phyloP scores from a whole-genome alignment of 306 rosid species.

The Sesbania bispinosa region DNA sequence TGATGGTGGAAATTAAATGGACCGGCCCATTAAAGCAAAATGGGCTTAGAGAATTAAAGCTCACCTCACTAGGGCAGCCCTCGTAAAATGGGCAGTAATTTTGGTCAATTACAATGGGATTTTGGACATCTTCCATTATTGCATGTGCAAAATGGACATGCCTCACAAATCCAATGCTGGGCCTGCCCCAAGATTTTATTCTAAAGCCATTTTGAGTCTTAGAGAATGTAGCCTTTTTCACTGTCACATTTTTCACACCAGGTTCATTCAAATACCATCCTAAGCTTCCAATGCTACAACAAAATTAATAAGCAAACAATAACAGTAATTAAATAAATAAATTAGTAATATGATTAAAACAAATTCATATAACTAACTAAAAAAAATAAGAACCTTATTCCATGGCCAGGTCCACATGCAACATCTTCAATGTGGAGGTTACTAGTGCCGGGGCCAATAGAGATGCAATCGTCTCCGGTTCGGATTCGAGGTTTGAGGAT shows the following conservation, averaged over 20 bases:
- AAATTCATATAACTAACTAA: no score
- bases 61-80: constrained; percentile 43
- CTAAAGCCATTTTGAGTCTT: constrained; percentile 55
- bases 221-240: constrained; percentile 20
- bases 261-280: constrained; percentile 35
- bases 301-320: background rate
- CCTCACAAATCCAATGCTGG: constrained; percentile 46
- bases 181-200: constrained; percentile 63
- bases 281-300: constrained; percentile 65
- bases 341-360: no score
- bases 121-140: constrained; percentile 42
- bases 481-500: constrained; percentile 36
- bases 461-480: constrained; percentile 65
- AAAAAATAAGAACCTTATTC: constrained; percentile 53
- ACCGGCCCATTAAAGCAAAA: no score
- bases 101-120: constrained; percentile 54
- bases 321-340: no score
- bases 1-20: no score
- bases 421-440: constrained; percentile 54
- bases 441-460: constrained; percentile 49
- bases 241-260: constrained; percentile 66
- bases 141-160: constrained; percentile 37
- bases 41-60: no score
- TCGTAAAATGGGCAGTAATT: constrained; percentile 42
- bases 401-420: constrained; percentile 68